Conservation (phyloP, 331 rosid species). For the Rhamnella rubrinervis region DNA sequence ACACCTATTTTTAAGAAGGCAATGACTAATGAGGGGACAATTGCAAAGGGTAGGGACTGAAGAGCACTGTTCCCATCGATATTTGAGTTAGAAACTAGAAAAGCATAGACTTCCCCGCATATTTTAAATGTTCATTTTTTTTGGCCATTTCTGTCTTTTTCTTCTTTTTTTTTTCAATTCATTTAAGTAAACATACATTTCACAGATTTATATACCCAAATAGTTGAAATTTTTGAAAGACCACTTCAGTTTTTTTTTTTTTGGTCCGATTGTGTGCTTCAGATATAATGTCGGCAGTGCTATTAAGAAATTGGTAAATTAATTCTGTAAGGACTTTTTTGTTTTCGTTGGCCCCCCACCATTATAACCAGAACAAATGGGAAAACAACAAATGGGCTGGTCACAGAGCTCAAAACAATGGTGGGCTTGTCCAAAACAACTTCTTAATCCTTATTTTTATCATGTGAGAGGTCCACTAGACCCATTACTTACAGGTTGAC, state of each 20-base stretch:
- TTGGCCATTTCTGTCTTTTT: background rate
- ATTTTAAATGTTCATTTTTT: background rate
- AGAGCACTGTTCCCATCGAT: slow-evolving; percentile 20
- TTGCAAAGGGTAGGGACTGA: slow-evolving; percentile 4
- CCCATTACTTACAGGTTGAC: too few species aligned
- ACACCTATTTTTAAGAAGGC: slow-evolving; percentile 21
- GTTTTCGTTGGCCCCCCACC: too few species aligned
- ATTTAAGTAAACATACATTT: background rate
- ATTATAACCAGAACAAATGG: too few species aligned
- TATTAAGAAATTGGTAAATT: background rate
- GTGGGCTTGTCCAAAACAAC: too few species aligned
- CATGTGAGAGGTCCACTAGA: too few species aligned
- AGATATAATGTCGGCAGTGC: slow-evolving; percentile 6
- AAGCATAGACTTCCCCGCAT: slow-evolving; percentile 4
- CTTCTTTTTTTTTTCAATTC: background rate
- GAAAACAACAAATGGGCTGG: too few species aligned
- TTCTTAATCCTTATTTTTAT: too few species aligned
- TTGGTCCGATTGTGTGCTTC: background rate
- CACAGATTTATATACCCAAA: background rate
- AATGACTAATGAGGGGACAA: slow-evolving; percentile 1
- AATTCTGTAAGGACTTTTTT: too few species aligned
- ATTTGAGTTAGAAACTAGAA: background rate
- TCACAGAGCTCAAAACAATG: too few species aligned
- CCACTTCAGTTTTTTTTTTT: background rate
- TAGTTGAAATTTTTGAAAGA: background rate